Percentiles rank a stretch among this genome's conserved stretches.
Conservation (phyloP, 2,329 filamentous ascomycete species). For the Colletotrichum siamense region DNA sequence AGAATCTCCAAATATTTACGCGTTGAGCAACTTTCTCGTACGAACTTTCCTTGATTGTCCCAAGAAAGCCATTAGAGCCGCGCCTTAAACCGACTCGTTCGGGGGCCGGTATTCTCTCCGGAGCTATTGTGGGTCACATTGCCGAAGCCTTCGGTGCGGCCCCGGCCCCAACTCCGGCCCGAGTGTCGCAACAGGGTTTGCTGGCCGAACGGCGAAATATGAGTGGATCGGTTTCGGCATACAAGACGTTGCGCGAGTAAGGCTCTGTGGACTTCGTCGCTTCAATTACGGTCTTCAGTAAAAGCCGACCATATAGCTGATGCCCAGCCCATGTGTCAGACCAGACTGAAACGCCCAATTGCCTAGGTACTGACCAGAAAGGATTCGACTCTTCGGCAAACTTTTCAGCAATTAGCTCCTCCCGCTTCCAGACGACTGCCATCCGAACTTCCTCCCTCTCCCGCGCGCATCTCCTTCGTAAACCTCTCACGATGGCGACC, state of each 20-base stretch:
- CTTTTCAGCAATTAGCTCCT: not conserved
- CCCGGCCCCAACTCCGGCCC: not conserved
- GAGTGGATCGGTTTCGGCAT: not conserved
- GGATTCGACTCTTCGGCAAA: not conserved
- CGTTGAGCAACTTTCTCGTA: not conserved
- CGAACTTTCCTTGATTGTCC: not conserved
- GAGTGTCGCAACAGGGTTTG: not conserved
- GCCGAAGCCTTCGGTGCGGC: not conserved
- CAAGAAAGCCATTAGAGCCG: not conserved
- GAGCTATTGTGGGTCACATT: not conserved
- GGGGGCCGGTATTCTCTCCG: not conserved
- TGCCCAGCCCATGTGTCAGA: not conserved
- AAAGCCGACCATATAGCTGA: not conserved
- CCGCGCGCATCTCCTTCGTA: not conserved
- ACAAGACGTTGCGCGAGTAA: not conserved
- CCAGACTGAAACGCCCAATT: not conserved
- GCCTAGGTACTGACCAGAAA: not conserved
- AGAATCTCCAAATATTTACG: not conserved
- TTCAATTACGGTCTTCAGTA: not conserved
- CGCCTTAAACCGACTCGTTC: not conserved
- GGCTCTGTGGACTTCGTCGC: not conserved
- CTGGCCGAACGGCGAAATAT: not conserved
- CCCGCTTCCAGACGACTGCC: not conserved
- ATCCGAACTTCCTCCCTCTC: not conserved
- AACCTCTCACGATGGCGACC: slow-evolving; percentile 32